Conservation (phyloP, 768 basidiomycete species). For the Boletus sensibilis region DNA sequence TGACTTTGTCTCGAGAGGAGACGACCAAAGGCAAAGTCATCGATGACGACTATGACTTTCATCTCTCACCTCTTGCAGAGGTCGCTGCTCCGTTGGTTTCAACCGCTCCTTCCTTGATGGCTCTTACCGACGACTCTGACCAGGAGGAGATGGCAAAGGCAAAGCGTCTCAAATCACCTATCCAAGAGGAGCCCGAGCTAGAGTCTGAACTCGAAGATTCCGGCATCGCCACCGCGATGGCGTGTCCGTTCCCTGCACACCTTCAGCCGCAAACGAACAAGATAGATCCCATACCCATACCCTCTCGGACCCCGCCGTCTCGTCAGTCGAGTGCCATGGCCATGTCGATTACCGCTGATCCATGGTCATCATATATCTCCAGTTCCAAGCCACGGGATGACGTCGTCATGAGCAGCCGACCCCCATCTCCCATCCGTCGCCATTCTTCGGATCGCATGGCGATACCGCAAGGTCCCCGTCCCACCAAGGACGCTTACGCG, state of each 20-base stretch:
- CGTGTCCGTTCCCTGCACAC: conserved; percentile 28
- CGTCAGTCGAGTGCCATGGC: conserved; percentile 28
- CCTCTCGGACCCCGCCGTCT: conserved; percentile 27
- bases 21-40: conserved; percentile 23
- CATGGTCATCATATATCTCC: conserved; percentile 23
- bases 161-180: conserved; percentile 19
- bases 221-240: background rate
- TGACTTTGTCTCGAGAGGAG: conserved; percentile 10
- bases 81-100: conserved; percentile 26
- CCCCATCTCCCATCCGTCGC: conserved; percentile 28
- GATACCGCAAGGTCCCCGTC: conserved; percentile 17
- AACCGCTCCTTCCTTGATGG: conserved; percentile 29
- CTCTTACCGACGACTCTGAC: conserved; percentile 31
- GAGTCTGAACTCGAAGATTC: conserved; percentile 28
- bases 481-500: conserved; percentile 12
- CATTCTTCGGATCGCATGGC: conserved; percentile 24
- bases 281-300: conserved; percentile 30
- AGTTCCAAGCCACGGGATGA: conserved; percentile 30
- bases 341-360: conserved; percentile 29
- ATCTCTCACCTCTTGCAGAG: conserved; percentile 33
- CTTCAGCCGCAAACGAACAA: conserved; percentile 24
- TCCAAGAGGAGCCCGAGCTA: conserved; percentile 24
- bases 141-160: conserved; percentile 26
- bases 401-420: conserved; percentile 28
- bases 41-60: conserved; percentile 30